Percentiles rank a stretch among this genome's conserved stretches.
Evolutionary conservation across 2,329 filamentous ascomycete genomes (phyloP).

Genomic region (Xylaria arbuscula): DNA sequence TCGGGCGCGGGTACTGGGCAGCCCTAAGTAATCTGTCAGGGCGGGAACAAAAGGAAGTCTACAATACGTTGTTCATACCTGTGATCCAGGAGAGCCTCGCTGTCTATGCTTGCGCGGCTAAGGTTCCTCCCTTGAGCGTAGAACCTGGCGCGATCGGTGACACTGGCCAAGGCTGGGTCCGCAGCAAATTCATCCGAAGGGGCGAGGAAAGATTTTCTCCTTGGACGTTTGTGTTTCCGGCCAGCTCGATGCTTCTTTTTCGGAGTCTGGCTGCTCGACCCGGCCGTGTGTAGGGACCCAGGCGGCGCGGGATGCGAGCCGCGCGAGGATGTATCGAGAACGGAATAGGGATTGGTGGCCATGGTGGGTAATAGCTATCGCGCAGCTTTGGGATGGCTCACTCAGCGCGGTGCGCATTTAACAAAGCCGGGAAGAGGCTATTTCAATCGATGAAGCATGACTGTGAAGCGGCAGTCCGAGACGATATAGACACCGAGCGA

Average conservation of each 20-base stretch:
- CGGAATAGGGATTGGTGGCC: conserved; percentile 59
- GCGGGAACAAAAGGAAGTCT: neutral
- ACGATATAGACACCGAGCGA: too few relatives aligned
- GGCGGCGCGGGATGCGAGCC: conserved; percentile 17
- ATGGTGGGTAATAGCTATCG: conserved; percentile 23
- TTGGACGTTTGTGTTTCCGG: conserved; percentile 76
- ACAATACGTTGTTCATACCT: conserved; percentile 53
- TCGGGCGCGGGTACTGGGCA: conserved; percentile 64
- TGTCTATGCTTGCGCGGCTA: conserved; percentile 90
- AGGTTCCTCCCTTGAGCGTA: conserved; percentile 67
- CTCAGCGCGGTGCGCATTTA: conserved; percentile 1
- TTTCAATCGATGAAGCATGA: conserved; percentile 11
- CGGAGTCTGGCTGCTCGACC: conserved; percentile 37
- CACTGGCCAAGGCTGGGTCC: conserved; percentile 39
- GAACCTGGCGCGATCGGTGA: conserved; percentile 54
- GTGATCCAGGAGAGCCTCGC: conserved; percentile 88
- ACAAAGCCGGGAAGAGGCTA: neutral
- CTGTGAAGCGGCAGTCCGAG: neutral
- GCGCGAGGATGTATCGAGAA: conserved; percentile 65
- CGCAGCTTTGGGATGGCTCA: neutral
- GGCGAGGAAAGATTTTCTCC: conserved; percentile 83
- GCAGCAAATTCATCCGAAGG: conserved; percentile 64
- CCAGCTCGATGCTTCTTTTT: conserved; percentile 79
- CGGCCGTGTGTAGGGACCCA: conserved; percentile 12
- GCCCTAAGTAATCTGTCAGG: conserved; percentile 33